Conservation (phyloP, 139 green algal genomes). For the Coelastrella sp. region DNA sequence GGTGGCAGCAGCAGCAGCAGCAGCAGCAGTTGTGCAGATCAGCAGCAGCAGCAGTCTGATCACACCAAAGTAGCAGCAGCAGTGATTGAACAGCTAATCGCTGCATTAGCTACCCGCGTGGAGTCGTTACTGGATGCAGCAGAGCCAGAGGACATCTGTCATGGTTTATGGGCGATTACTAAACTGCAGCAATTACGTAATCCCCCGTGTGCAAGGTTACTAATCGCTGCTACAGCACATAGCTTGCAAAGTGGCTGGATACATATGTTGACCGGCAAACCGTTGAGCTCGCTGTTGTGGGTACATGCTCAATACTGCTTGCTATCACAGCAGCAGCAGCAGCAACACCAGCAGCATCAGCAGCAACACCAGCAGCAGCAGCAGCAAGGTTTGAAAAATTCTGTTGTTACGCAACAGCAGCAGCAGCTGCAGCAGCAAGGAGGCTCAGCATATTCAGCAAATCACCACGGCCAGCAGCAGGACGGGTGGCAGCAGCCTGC, state of each 20-base stretch:
- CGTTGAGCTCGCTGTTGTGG: slow-evolving; percentile 42
- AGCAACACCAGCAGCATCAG: slow-evolving; percentile 36
- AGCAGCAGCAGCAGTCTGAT: slow-evolving; percentile 18
- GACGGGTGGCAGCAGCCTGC: not conserved
- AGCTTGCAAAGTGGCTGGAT: slow-evolving; percentile 8
- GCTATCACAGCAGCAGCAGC: slow-evolving; percentile 8
- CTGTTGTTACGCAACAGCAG: not conserved
- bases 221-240: slow-evolving; percentile 8
- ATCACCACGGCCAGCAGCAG: not conserved
- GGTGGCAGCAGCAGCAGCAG: slow-evolving; percentile 14
- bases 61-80: not conserved
- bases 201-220: not conserved
- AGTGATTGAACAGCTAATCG: not conserved
- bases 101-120: not conserved
- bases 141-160: slow-evolving; percentile 46
- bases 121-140: not conserved
- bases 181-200: slow-evolving; percentile 23
- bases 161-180: slow-evolving; percentile 35
- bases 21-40: not conserved
- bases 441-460: no score
- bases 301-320: slow-evolving; percentile 20
- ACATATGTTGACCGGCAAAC: slow-evolving; percentile 32
- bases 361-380: slow-evolving; percentile 38
- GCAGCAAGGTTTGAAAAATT: not conserved
- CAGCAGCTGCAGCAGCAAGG: slow-evolving; percentile 9